A percentile compares a stretch with the other conserved stretches of the same genome.
These are phyloP conservation scores for Papiliotrema laurentii DNA, from an alignment of 1,284 basidiomycete genomes.

Conservation along the genomic window DNA sequence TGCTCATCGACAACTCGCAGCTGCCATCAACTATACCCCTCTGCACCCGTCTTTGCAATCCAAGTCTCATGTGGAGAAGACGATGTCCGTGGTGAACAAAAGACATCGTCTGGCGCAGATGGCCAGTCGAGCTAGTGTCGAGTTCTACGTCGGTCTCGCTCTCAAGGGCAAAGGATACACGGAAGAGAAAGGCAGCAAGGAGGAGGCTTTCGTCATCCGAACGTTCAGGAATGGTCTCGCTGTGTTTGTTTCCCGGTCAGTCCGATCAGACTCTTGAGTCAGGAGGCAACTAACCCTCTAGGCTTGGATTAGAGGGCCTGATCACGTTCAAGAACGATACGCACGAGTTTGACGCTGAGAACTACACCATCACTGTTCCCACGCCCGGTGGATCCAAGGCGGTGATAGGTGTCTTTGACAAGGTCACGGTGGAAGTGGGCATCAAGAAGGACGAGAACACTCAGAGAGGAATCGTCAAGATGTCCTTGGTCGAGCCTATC, in stretches of 20 bases:
- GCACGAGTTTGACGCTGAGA: conserved; percentile 81
- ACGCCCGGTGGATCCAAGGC: conserved; percentile 49
- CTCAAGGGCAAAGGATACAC: conserved; percentile 54
- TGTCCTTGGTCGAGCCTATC: conserved; percentile 39
- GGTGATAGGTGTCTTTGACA: conserved; percentile 82
- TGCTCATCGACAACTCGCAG: conserved; percentile 87
- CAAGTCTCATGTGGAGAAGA: conserved; percentile 81
- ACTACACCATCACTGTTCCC: conserved; percentile 76
- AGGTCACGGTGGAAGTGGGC: conserved; percentile 80
- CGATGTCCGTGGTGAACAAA: conserved; percentile 82
- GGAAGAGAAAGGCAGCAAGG: conserved; percentile 50
- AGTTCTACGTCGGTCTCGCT: conserved; percentile 94
- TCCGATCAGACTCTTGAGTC: conserved; percentile 13
- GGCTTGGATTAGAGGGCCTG: conserved; percentile 87
- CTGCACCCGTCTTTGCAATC: conserved; percentile 84
- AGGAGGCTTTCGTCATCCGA: conserved; percentile 93
- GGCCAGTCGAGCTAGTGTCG: conserved; percentile 90
- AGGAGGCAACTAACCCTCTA: conserved; percentile 37
- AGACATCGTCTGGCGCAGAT: conserved; percentile 95
- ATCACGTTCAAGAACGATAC: conserved; percentile 85
- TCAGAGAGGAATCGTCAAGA: conserved; percentile 80
- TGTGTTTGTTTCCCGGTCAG: conserved; percentile 90
- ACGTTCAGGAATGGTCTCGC: conserved; percentile 92
- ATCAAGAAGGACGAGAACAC: conserved; percentile 95
- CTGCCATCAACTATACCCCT: conserved; percentile 78